Evolutionary conservation across 176 grass and related monocot species (phyloP), one percentile per base, ranked within the genome.

Genomic region (Puccinellia tenuiflora): DNA sequence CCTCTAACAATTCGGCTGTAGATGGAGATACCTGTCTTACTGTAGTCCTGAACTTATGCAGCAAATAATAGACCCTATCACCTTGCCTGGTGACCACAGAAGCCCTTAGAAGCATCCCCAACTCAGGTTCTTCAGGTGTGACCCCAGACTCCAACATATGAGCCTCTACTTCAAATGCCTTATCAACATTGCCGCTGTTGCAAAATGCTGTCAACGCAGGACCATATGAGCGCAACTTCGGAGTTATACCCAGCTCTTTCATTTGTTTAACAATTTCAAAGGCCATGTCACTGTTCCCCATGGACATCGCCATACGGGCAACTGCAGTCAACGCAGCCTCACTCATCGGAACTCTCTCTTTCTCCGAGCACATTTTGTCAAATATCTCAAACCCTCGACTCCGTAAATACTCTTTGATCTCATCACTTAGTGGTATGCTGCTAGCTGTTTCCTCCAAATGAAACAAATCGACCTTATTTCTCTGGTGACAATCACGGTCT

Each of bases 201-300:
- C 92, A 94, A 61, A 94, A 94, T 38, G 80, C 47, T 9, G 81
- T 56, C 25, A 94, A 55, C 73, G 88, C 88, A 75, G 88, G 92
- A 73, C 92, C 83, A 61, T 94, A 94, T 16, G 88, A 94, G 22
- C 88, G 68, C 76, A 94, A 69, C 65, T 78, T 86, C 22, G 85
- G 88, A 2, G 79, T 60, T 35, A 88, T 78, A 63, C 85, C 83
- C 6, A 78, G 46, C 9, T 29, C 79, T 78, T 90, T 90, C 88
- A 94, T 90, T 79, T 86, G 83, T 61, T 90, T 90, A 17, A 90
- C 83, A 83, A 84, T 67, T 56, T 94, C 86, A 79, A 94, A 94
- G 17, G 92, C 86, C 88, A 94, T 84, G 21, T 88, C 83, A 31
- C 88, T 63, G 13, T 88, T 83, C 1, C 53, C 79, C 68, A 90